Conservation (phyloP, 805 yeast genomes). For the Kregervanrija delftensis region DNA sequence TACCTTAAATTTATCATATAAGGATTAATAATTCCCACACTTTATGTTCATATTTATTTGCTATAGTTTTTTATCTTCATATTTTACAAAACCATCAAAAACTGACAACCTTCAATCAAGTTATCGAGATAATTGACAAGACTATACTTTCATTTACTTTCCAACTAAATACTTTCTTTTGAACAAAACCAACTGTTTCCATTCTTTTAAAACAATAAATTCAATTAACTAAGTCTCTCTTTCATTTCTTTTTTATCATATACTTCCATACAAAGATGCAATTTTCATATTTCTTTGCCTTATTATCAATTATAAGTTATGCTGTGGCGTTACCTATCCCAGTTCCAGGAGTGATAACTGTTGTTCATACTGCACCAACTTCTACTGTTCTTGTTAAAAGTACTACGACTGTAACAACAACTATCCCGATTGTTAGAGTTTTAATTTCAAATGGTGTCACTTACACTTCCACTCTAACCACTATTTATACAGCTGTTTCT, state of each 20-base stretch:
- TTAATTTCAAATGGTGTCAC: slow-evolving; percentile 46
- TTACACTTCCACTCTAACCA: slow-evolving; percentile 39
- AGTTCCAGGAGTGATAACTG: slow-evolving; percentile 26
- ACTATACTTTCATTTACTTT: neutral
- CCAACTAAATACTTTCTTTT: neutral
- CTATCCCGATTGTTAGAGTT: slow-evolving; percentile 46
- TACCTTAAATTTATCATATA: too few species aligned
- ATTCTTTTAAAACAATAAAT: slow-evolving; percentile 1
- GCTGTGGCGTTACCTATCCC: slow-evolving; percentile 3
- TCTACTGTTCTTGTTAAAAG: neutral
- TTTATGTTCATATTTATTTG: too few species aligned
- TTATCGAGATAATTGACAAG: neutral
- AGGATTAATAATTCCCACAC: too few species aligned
- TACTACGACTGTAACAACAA: slow-evolving; percentile 35
- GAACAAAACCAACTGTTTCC: slow-evolving; percentile 1
- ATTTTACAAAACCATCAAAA: too few species aligned
- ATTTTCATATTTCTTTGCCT: neutral
- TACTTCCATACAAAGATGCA: too few species aligned
- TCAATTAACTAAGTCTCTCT: neutral
- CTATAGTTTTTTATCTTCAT: too few species aligned
- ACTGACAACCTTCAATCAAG: too few species aligned
- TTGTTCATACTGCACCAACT: slow-evolving; percentile 5
- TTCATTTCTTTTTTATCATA: too few species aligned
- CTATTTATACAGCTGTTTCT: slow-evolving; percentile 28
- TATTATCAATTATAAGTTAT: neutral